Evolutionary conservation across 345 rosid species (phyloP).

Genomic region (Punica granatum): DNA sequence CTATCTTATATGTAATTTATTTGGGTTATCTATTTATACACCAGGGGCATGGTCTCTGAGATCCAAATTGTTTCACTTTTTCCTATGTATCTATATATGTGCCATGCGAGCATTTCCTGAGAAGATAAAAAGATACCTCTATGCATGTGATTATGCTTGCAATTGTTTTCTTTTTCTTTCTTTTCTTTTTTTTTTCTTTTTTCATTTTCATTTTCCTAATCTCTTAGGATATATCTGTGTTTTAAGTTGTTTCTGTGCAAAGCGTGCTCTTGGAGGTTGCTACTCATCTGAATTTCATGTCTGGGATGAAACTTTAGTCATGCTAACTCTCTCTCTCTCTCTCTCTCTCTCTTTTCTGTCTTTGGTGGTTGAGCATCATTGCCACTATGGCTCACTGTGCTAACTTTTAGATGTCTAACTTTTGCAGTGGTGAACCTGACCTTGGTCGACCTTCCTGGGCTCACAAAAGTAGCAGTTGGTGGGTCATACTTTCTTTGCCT

Average conservation of each 20-base stretch:
- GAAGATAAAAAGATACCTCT: background rate
- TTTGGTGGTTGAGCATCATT: background rate
- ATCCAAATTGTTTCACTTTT: background rate
- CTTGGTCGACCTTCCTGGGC: conserved; percentile 91
- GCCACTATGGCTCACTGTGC: background rate
- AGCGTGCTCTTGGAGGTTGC: background rate
- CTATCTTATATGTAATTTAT: background rate
- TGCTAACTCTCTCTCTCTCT: no score
- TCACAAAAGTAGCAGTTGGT: conserved; percentile 98
- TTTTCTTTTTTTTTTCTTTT: no score
- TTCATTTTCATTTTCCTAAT: no score
- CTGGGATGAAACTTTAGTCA: background rate
- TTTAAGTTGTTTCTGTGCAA: no score
- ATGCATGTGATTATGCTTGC: background rate
- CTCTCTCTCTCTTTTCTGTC: no score
- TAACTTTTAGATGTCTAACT: background rate
- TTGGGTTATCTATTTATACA: background rate
- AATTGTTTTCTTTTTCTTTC: background rate
- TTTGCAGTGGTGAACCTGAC: conserved; percentile 91
- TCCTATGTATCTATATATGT: no score
- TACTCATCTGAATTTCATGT: background rate
- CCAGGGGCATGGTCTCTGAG: background rate
- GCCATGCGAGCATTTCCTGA: background rate
- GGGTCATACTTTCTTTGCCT: conserved; percentile 18
- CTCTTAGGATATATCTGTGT: no score